These are phyloP conservation scores for Candida namnaoensis DNA, from an alignment of 805 yeast species.

Conservation along the genomic window DNA sequence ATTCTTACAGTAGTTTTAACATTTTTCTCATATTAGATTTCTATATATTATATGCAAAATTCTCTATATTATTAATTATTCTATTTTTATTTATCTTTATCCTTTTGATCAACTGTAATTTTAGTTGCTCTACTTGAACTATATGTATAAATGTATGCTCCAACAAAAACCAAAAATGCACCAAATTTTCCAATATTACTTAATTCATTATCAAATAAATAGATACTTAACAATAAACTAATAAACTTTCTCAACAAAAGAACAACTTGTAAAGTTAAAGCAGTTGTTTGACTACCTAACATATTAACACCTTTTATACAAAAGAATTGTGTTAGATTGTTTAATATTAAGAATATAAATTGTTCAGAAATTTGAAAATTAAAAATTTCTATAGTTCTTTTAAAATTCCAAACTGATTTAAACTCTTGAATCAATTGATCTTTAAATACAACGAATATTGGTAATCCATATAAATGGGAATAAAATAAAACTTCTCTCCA, in stretches of 20 bases:
- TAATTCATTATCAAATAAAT: constrained; percentile 39
- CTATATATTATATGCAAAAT: too few species aligned
- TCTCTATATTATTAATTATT: constrained; percentile 1
- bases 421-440: constrained; percentile 7
- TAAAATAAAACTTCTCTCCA: constrained; percentile 65
- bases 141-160: constrained; percentile 40
- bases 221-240: constrained; percentile 48
- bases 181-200: constrained; percentile 34
- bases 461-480: constrained; percentile 46
- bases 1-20: too few species aligned
- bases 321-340: constrained; percentile 44
- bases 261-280: constrained; percentile 55
- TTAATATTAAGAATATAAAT: constrained; percentile 18
- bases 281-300: constrained; percentile 47
- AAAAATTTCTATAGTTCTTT: constrained; percentile 7
- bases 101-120: constrained; percentile 14
- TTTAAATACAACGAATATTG: constrained; percentile 36
- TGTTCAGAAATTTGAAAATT: constrained; percentile 1
- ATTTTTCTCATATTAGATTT: too few species aligned
- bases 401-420: not conserved
- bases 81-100: constrained; percentile 13
- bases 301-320: constrained; percentile 65
- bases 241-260: constrained; percentile 53
- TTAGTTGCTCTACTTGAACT: constrained; percentile 16
- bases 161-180: constrained; percentile 40